Evolutionary conservation across 225 moss, liverwort and hornwort genomes (phyloP), one percentile per base, ranked within the genome.

Genomic region (Neckera pumila): DNA sequence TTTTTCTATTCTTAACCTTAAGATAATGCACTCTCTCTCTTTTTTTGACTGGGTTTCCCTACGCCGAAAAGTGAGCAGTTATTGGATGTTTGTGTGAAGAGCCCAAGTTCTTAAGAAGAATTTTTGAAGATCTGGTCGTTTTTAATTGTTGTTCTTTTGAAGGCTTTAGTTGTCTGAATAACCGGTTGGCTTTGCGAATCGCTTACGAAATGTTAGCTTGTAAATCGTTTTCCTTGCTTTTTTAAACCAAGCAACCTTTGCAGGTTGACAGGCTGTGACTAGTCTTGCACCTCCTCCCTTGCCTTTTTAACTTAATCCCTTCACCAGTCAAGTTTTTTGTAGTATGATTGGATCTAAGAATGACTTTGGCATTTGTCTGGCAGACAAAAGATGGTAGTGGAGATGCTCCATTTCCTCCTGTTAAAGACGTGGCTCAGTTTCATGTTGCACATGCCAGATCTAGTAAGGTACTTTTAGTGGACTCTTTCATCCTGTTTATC

Each of bases 371-470:
- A 53, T 88, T 72, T 76, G 28, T 89, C 63, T 92, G 88, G 88
- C 96, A 99, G 99, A 93, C 85, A 59, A 99, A 99, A 92, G 99
- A 99, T 89, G 96, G 99, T 82, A 97, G 99, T 90, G 99, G 97
- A 85, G 99, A 99, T 91, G 99, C 96, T 86, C 92, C 96, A 63
- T 97, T 99, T 91, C 96, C 99, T 75, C 97, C 96, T 87, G 92
- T 99, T 61, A 97, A 96, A 92, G 99, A 99, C 73, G 88, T 84
- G 84, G 94, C 96, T 83, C 94, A 94, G 85, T 99, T 96, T 89
- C 94, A 96, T 89, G 95, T 99, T 85, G 93, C 97, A 57, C 99
- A 99, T 90, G 99, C 99, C 76, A 99, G 92, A 93, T 99, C 99
- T 85, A 99, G 95, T 90, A 99, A 97, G 97, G 99, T 98, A 88